Evolutionary conservation across 495 filamentous ascomycete species (phyloP), one percentile per base, ranked within the genome.

Genomic region (Penicillium coffeae): DNA sequence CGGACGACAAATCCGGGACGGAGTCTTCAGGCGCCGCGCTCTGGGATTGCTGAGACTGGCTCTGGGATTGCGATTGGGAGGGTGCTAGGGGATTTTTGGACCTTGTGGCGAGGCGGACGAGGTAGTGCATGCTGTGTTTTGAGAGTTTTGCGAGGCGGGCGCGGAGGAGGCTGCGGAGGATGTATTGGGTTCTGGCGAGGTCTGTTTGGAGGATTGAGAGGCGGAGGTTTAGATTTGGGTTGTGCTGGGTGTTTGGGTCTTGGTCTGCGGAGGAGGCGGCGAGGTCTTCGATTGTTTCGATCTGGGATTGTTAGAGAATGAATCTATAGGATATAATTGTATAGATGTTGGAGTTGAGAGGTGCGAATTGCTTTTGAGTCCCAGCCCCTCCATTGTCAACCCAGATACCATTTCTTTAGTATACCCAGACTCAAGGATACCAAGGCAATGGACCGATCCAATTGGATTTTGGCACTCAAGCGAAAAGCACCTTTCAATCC

Each of bases 151-250:
- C 78, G 34, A 98, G 83, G 21, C 93, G 76, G n/a, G 86, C 80
- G 39, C 93, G 79, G 35, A 97, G 74, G 50, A 89, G 85, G n/a
- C 83, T 86, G 48, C 93, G 82, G 30, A 96, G 76, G 30, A 97
- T 75, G 62, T 86, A 97, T 73, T 95, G 95, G 66, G 86, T 92
- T 33, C 93, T 76, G 65, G 95, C 88, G 41, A 97, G 82, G 74
- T 98, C 93, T 20, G 94, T 97, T 74, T 98, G 93, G 47, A 96
- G 83, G 52, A 98, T 85, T 38, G 96, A 94, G 55, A 97, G 85
- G 52, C 78, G 81, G 63, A 98, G 94, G 66, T 94, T 96, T 47
- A 88, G 82, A 58, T 84, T 90, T 9, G 90, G 85, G 58, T 93
- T 89, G 75, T 90, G 78, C 55, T 85, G 80, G 18, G 64, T 74